Base-by-base conservation (phyloP, 768 basidiomycete genomes). In the Lenzites betulinus region DNA sequence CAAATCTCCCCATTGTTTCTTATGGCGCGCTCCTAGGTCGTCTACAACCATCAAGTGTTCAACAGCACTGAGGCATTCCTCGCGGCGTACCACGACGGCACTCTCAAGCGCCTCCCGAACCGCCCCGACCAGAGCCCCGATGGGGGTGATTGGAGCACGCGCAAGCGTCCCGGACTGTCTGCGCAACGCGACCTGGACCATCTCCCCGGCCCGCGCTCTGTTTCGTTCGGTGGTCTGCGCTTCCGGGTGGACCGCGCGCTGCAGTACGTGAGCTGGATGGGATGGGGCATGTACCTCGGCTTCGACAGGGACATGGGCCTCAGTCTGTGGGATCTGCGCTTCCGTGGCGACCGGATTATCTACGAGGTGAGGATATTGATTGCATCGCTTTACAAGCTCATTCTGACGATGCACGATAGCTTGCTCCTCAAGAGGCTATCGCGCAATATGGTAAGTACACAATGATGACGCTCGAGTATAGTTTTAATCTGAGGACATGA, bases 251-350 rank as follows among this genome's bases (percentile, higher is more conserved):
- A 88, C 64, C 67, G 66, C 23, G 75, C 77, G 38, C 71, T 74
- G 44, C 77, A 83, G 63, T 86, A 82, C 62, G 71, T 88, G n/a
- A 82, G 78, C 46, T 89, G 87, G 87, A 83, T 88, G 83, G 84
- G 84, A 2, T 87, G 85, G 84, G 75, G 78, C 0, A 55, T 87
- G 70, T 87, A 81, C 62, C 74, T 87, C 30, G 81, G 83, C 51
- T 88, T 87, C 66, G 83, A 85, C 56, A 70, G 85, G 28, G 87
- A 88, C 66, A 87, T 88, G 85, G 87, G 85, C 15, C 63, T 86
- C 62, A 81, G 77, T 59, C 70, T 87, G 20, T 87, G 83, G 82
- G 81, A 87, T 66, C 76, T 87, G 49, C 74, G 79, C 4, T 84
- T 88, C 74, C 72, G 75, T 39, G 78, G 78, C 13, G 85, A 85